Base-by-base conservation (phyloP, 106 monocot species). In the Acorus gramineus region DNA sequence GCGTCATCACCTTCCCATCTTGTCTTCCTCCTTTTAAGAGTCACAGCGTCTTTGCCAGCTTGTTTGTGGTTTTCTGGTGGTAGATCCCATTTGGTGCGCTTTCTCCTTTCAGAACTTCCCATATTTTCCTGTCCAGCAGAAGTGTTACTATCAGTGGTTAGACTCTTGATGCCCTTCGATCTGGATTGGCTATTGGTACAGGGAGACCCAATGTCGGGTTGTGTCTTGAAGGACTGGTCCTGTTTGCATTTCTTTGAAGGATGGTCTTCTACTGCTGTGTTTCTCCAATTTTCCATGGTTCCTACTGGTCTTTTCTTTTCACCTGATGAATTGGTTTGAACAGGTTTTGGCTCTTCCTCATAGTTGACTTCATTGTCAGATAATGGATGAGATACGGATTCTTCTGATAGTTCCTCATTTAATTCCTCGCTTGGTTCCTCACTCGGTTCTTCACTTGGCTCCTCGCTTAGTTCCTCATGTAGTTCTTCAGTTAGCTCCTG, bases 31-130 rank as follows among this genome's bases (percentile, higher is more conserved):
- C 51, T 77, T 42, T 77, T 77, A 3, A 11, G n/a, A n/a, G 42
- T 14, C 49, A 48, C 9, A 45, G 8, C 49, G 64, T 11, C 64
- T 44, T 11, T 49, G 14, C 50, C 62, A 70, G 12, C 6, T 57
- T 57, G 28, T 7, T 51, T 51, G 47, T 58, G 58, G 49, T 44
- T 4, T 69, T 11, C 52, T 6, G 49, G n/a, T 58, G 50, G 11
- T 6, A 53, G 7, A 71, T 71, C 65, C 12, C 70, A 65, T 44
- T 65, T 60, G 5, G 51, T 56, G 6, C 49, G 65, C 57, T 55
- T 76, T 66, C 45, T 70, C 42, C 70, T 76, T 51, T 70, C 69
- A 47, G 70, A 70, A 42, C 70, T 76, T 11, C 60, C 76, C 42
- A 58, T 42, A 49, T 45, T 71, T 47, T 70, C 70, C 46, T 68